Evolutionary conservation across 177 flowering plant genomes (phyloP), one percentile per base, ranked within the genome.

Genomic region (Telopea speciosissima): DNA sequence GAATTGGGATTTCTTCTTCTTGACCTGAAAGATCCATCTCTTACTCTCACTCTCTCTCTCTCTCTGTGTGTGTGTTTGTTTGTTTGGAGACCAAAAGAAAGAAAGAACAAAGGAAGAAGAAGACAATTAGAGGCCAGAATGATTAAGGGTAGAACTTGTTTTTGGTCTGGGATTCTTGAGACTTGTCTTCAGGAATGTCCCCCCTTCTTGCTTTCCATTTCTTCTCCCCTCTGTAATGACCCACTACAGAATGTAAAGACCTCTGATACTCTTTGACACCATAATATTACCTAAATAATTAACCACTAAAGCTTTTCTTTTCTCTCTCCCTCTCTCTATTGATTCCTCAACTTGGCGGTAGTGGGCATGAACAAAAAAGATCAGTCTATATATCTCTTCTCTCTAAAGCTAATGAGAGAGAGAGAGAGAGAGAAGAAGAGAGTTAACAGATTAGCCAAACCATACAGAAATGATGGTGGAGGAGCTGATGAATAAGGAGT

Each of bases 1-100:
- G 91, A 44, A 86, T 82, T 66, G 91, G 86, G 70, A 85, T 86
- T 21, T 83, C 91, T 9, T 76, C 91, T 58, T 81, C 88, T 73
- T 83, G 86, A 70, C 79, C 73, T 33, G 89, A 76, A 72, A 82
- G 78, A 63, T 86, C 88, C 89, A 87, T 86, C 31, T 67, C 66
- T 36, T 8, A 3, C 40, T 36, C 40, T 36, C 40, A 3, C 40
- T 31, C 33, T 31, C 5, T 31, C 44, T 72, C 49, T 44, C 63
- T 66, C 40, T n/a, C n/a, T n/a, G n/a, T n/a, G n/a, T n/a, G n/a
- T 59, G 68, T 60, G 63, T 65, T 65, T 69, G 61, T 71, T 68
- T 63, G 65, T 70, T 70, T 78, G 84, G 84, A 76, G 85, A 79
- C 81, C 81, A 79, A 80, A 76, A 76, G 73, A 77, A 72, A 73